Evolutionary conservation across 768 basidiomycete species (phyloP).

Genomic region (Gautieria morchelliformis): DNA sequence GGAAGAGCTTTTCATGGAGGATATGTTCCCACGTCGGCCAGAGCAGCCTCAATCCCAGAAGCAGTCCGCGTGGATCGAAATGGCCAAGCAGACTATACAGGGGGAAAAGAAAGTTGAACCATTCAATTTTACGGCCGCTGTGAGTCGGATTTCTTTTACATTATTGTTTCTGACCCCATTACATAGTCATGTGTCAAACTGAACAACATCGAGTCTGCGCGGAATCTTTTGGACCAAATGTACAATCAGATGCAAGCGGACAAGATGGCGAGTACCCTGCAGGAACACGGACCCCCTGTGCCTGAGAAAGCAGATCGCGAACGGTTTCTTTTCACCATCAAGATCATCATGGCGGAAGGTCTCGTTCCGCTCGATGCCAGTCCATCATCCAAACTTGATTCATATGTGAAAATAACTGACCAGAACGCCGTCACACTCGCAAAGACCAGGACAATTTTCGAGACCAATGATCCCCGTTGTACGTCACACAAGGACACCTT

Average conservation of each 20-base stretch:
- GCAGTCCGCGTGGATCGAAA: conserved; percentile 75
- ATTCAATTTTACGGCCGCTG: conserved; percentile 80
- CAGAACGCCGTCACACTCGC: conserved; percentile 82
- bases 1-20: conserved; percentile 84
- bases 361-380: conserved; percentile 69
- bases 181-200: conserved; percentile 86
- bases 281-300: conserved; percentile 51
- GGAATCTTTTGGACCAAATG: conserved; percentile 86
- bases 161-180: not conserved
- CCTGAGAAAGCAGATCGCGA: conserved; percentile 60
- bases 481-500: conserved; percentile 21
- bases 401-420: conserved; percentile 91
- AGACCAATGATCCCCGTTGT: conserved; percentile 86
- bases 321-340: conserved; percentile 85
- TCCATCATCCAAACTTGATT: conserved; percentile 75
- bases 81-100: conserved; percentile 65
- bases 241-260: conserved; percentile 89
- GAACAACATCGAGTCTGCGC: conserved; percentile 92
- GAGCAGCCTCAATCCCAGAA: conserved; percentile 79
- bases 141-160: conserved; percentile 14
- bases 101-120: conserved; percentile 91
- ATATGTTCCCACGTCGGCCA: conserved; percentile 82
- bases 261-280: conserved; percentile 59
- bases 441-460: conserved; percentile 94
- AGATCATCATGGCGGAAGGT: conserved; percentile 85